Evolutionary conservation across 1,139 yeast species (phyloP).

Genomic region (Kazachstania sp.): DNA sequence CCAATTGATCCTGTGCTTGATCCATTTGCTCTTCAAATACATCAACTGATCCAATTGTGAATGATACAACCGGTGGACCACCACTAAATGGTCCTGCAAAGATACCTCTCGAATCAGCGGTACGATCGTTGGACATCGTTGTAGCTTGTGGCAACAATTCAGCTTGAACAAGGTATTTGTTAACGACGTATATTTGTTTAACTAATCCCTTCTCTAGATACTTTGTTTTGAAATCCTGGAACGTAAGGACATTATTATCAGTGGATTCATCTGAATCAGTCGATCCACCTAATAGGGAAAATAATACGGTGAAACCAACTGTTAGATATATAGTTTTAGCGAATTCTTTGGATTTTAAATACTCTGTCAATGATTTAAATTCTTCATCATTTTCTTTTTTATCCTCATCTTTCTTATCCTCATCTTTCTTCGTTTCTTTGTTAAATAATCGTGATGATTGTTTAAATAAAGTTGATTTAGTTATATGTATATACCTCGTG

Average conservation of each 20-base stretch:
- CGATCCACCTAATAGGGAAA: conserved; percentile 29
- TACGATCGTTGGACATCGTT: conserved; percentile 5
- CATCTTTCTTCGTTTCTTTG: not conserved
- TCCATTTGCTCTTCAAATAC: conserved; percentile 81
- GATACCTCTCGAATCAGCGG: conserved; percentile 2
- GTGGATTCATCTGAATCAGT: conserved; percentile 15
- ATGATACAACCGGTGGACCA: conserved; percentile 37
- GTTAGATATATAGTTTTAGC: conserved; percentile 33
- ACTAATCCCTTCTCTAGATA: conserved; percentile 82
- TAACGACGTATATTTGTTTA: conserved; percentile 63
- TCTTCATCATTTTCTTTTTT: conserved; percentile 23
- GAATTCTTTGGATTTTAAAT: conserved; percentile 36
- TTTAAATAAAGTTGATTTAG: no score
- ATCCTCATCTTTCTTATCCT: conserved; percentile 16
- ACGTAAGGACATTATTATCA: conserved; percentile 49
- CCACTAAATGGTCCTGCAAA: conserved; percentile 12
- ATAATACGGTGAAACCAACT: conserved; percentile 33
- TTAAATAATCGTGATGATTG: no score
- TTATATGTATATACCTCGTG: no score
- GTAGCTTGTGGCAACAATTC: conserved; percentile 52
- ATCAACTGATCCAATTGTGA: conserved; percentile 87
- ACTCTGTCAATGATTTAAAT: conserved; percentile 28
- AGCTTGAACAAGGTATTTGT: conserved; percentile 72
- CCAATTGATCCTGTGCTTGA: conserved; percentile 60
- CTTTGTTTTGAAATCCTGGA: conserved; percentile 82